phyloP scores from a whole-genome alignment of 2,329 filamentous ascomycete genomes.

The Sarocladiaceae sp. region DNA sequence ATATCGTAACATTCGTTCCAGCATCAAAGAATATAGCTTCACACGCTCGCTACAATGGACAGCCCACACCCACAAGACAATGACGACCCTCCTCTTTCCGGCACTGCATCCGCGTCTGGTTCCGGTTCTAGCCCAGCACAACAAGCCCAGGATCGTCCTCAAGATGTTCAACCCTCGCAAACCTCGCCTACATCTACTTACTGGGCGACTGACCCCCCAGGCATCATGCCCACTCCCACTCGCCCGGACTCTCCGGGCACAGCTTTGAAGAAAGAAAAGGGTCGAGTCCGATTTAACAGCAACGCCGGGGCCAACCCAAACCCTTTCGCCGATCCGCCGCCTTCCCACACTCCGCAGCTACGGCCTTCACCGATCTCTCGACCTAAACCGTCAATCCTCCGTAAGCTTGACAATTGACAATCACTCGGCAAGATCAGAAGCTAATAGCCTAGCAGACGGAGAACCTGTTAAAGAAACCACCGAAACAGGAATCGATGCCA shows the following conservation, averaged over 20 bases:
- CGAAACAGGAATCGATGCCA: conserved; percentile 20
- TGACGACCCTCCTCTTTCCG: not conserved
- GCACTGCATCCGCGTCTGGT: not conserved
- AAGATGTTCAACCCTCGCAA: not conserved
- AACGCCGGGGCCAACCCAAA: conserved; percentile 25
- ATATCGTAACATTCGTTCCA: not conserved
- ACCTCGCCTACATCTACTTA: not conserved
- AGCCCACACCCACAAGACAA: not conserved
- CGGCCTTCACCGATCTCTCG: conserved; percentile 16
- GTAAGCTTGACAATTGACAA: conserved; percentile 13
- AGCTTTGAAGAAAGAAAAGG: conserved; percentile 35
- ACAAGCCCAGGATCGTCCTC: not conserved
- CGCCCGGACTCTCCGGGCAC: conserved; percentile 3
- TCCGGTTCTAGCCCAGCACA: not conserved
- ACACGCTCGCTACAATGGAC: not conserved
- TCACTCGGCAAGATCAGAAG: too few species aligned
- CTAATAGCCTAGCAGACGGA: too few species aligned
- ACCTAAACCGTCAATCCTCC: conserved; percentile 35
- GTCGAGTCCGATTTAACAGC: conserved; percentile 43
- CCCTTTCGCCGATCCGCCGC: not conserved
- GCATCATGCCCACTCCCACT: not conserved
- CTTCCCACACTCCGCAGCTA: conserved; percentile 12
- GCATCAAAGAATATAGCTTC: too few species aligned
- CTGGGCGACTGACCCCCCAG: not conserved
- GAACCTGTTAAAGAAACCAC: not conserved